Percentiles rank a stretch among this genome's conserved stretches.
Evolutionary conservation across 2,329 filamentous ascomycete genomes (phyloP).

Genomic region (Beauveria sp.): DNA sequence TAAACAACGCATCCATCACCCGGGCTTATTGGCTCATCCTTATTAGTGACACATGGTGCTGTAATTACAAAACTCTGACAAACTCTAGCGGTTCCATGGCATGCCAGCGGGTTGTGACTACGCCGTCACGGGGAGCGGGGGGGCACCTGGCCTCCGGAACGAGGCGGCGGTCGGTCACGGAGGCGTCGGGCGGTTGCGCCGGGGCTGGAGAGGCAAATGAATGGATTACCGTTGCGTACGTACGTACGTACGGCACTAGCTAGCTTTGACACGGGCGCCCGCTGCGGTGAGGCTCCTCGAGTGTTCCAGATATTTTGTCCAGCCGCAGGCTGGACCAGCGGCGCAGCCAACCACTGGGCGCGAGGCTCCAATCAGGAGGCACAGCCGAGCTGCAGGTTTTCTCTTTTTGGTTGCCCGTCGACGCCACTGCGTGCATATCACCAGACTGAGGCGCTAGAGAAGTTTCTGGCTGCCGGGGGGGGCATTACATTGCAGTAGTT

Average conservation of each 20-base stretch:
- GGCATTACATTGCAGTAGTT: neutral
- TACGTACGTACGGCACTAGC: neutral
- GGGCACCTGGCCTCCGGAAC: neutral
- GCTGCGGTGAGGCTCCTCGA: conserved; percentile 4
- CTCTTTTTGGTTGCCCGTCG: neutral
- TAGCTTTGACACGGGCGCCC: neutral
- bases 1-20: conserved; percentile 5
- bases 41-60: too few species aligned
- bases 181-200: conserved; percentile 2
- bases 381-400: conserved; percentile 1
- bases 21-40: neutral
- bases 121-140: too few species aligned
- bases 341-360: neutral
- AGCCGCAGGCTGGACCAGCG: neutral
- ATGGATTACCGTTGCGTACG: neutral
- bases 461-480: neutral
- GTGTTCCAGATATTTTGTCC: neutral
- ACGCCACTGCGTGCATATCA: neutral
- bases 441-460: neutral
- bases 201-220: neutral
- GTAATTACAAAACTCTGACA: too few species aligned
- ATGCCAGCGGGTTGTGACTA: too few species aligned
- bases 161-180: neutral
- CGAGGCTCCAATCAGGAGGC: neutral
- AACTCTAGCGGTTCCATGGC: too few species aligned